Evolutionary conservation across 176 grass and related monocot genomes (phyloP), one percentile per base, ranked within the genome.

Genomic region (Paspalum notatum): DNA sequence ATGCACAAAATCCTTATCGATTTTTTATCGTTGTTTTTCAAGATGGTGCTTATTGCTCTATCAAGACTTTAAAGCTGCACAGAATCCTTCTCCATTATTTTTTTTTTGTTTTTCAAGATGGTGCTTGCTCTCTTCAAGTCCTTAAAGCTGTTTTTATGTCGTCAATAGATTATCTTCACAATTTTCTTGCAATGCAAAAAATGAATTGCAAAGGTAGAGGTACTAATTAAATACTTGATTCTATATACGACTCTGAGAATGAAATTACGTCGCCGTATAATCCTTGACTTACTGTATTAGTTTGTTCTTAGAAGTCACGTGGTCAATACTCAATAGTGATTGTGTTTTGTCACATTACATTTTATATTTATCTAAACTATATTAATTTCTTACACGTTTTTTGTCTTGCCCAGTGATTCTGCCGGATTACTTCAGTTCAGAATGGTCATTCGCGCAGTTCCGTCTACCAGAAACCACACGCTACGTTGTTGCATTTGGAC

Each of bases 381-480:
- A 32, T 32, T 32, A 32, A 32, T 32, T 3, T 32, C 9, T 42
- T n/a, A 66, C 46, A 50, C 8, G n/a, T n/a, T n/a, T n/a, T 62
- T 43, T 21, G 8, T 57, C 46, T 72, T 72, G 40, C 80, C 38
- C 64, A 93, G 94, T 71, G 17, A 63, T 97, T 51, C 74, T 97
- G 56, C 94, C 91, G 1, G 85, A 73, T 74, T 97, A 93, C 80
- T 97, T 97, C 73, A 91, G 89, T 75, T 93, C 91, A 26, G 91
- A 97, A 84, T 91, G 91, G 89, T 97, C 94, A 67, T 97, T 91
- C 64, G 91, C 91, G 40, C 89, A 90, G 62, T 93, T 97, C 79
- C 86, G 73, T 83, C 71, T 97, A 62, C 89, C 84, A 44, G 89
- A 91, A 89, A 43, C 48, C 54, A 91, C 84, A 50, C 82, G 54